A percentile compares a stretch with the other conserved stretches of the same genome.
Evolutionary conservation across 805 yeast species (phyloP).

Genomic region (Saccharomyces eubayanus): DNA sequence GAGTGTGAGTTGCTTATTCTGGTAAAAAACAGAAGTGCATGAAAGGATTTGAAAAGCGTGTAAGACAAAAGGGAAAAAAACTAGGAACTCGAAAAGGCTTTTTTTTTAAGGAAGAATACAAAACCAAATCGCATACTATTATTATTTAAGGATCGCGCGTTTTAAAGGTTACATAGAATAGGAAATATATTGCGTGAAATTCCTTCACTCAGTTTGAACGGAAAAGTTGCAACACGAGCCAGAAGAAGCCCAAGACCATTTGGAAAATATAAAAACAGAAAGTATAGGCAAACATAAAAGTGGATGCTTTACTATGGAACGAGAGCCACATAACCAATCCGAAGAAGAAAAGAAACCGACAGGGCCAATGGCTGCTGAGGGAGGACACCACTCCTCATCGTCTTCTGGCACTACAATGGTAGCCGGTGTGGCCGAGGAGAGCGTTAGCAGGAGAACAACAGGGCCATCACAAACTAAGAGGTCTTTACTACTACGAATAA

Average conservation of each 20-base stretch:
- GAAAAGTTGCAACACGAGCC: not conserved
- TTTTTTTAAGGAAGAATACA: not conserved
- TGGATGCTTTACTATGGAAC: not conserved
- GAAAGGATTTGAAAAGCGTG: not conserved
- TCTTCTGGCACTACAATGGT: not conserved
- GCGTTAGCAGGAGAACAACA: not conserved
- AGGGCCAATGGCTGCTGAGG: not conserved
- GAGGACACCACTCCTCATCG: not conserved
- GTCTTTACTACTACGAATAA: not conserved
- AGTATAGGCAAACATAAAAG: not conserved
- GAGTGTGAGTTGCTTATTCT: not conserved
- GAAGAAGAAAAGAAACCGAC: not conserved
- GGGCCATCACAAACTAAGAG: not conserved
- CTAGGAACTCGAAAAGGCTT: not conserved
- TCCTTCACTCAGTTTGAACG: not conserved
- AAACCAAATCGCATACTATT: not conserved
- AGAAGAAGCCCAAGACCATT: not conserved
- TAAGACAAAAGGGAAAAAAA: not conserved
- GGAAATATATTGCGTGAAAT: not conserved
- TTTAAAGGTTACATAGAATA: not conserved
- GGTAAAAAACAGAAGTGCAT: not conserved
- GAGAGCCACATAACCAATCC: not conserved
- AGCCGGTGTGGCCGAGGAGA: not conserved
- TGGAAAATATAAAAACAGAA: not conserved
- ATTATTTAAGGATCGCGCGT: not conserved